These are phyloP conservation scores for Nymphaea thermarum DNA, from an alignment of 164 flowering plant species.

Conservation along the genomic window DNA sequence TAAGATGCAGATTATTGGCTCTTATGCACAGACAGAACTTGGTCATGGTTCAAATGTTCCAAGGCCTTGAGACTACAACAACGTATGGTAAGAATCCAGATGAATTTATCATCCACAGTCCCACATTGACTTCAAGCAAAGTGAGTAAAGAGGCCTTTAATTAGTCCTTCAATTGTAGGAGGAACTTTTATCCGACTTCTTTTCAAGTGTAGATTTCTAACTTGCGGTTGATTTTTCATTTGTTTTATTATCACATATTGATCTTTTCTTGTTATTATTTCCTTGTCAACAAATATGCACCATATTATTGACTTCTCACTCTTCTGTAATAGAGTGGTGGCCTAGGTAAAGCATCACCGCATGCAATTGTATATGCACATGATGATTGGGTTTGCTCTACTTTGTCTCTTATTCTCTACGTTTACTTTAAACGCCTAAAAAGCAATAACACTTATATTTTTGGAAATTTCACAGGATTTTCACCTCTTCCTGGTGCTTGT, in stretches of 20 bases:
- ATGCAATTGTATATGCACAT: constrained; percentile 81
- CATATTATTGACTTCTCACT: constrained; percentile 1
- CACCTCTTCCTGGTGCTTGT: not conserved
- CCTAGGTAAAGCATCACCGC: constrained; percentile 85
- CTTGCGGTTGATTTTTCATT: not conserved
- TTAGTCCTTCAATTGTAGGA: not conserved
- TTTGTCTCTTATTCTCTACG: not conserved
- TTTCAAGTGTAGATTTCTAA: not conserved
- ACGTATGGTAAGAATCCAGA: constrained; percentile 85
- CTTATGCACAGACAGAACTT: constrained; percentile 98
- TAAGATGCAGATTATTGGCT: constrained; percentile 96
- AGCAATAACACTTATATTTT: not conserved
- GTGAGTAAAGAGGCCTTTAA: constrained; percentile 28
- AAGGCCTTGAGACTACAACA: constrained; percentile 97
- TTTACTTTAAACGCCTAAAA: not conserved
- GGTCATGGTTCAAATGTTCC: constrained; percentile 99
- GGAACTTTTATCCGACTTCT: not conserved
- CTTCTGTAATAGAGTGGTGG: constrained; percentile 68
- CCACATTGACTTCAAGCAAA: constrained; percentile 89
- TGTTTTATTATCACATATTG: not conserved
- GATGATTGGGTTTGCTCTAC: constrained; percentile 30
- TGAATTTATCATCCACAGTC: constrained; percentile 84
- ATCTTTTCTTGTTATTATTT: not conserved
- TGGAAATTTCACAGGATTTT: constrained; percentile 41
- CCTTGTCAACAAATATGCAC: not conserved